Evolutionary conservation across 2,329 filamentous ascomycete species (phyloP).

Genomic region (Sphaerostilbella broomeana): DNA sequence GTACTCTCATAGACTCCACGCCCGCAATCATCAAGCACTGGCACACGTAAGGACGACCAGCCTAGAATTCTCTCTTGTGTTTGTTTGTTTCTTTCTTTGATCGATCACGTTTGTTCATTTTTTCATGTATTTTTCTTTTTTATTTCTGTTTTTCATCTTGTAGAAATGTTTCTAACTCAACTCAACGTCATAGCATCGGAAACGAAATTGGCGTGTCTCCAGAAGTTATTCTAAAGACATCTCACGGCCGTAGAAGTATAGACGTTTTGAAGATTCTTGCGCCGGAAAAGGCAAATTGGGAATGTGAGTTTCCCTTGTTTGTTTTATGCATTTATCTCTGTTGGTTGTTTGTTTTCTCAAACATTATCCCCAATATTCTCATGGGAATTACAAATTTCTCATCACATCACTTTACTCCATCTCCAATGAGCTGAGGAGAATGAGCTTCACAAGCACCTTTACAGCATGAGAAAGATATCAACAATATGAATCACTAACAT

Average conservation of each 20-base stretch:
- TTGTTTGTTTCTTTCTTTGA: too few relatives aligned
- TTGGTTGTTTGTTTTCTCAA: background rate
- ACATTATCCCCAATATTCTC: background rate
- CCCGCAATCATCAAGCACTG: slow-evolving; percentile 72
- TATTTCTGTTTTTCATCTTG: background rate
- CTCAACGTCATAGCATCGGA: slow-evolving; percentile 53
- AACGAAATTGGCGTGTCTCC: slow-evolving; percentile 78
- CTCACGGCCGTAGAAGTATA: slow-evolving; percentile 84
- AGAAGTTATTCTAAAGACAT: slow-evolving; percentile 79
- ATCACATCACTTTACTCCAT: background rate
- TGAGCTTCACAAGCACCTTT: background rate
- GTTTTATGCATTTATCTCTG: background rate
- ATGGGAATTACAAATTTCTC: too few relatives aligned
- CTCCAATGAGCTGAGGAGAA: background rate
- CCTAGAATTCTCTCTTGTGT: too few relatives aligned
- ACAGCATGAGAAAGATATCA: background rate
- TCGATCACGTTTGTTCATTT: too few relatives aligned
- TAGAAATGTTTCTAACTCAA: background rate
- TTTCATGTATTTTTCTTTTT: background rate
- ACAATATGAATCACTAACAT: background rate
- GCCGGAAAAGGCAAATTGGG: slow-evolving; percentile 83
- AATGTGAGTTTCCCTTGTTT: slow-evolving; percentile 58
- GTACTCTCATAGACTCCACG: slow-evolving; percentile 78
- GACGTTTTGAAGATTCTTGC: slow-evolving; percentile 75
- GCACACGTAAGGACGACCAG: slow-evolving; percentile 55